Percentiles rank a stretch among this genome's conserved stretches.
Evolutionary conservation across 371 early-diverging fungal species (phyloP).

Genomic region (Agmasoma carcini): DNA sequence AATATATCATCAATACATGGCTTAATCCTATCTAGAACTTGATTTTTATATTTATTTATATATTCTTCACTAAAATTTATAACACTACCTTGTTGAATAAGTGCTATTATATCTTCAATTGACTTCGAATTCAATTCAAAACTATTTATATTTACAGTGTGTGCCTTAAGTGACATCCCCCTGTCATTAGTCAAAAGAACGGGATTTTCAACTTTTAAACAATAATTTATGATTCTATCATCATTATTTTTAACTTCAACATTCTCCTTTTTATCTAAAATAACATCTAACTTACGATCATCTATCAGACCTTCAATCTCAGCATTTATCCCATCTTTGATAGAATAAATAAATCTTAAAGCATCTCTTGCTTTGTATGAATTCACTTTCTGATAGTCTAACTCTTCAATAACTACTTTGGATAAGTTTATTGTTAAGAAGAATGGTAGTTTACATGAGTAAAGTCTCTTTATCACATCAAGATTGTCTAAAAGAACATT

Average conservation of each 20-base stretch:
- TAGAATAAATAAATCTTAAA: constrained; percentile 18
- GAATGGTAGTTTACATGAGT: constrained; percentile 7
- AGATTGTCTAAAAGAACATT: constrained; percentile 37
- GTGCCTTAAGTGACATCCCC: constrained; percentile 21
- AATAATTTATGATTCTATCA: constrained; percentile 34
- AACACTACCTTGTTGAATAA: no score
- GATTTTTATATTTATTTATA: no score
- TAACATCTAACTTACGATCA: constrained; percentile 20
- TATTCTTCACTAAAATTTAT: no score
- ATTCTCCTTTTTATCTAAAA: neutral
- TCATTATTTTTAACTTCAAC: constrained; percentile 23
- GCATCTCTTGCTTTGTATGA: constrained; percentile 18
- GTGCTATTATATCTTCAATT: constrained; percentile 3
- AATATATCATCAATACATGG: no score
- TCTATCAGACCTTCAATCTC: constrained; percentile 31
- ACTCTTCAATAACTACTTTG: constrained; percentile 30
- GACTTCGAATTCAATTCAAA: constrained; percentile 5
- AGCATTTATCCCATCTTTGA: neutral
- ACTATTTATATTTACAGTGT: constrained; percentile 22
- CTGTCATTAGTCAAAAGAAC: constrained; percentile 34
- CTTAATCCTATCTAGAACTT: no score
- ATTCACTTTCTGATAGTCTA: constrained; percentile 22
- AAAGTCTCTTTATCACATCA: constrained; percentile 13
- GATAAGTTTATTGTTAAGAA: constrained; percentile 14
- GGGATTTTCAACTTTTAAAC: constrained; percentile 19